phyloP scores from a whole-genome alignment of 2,329 filamentous ascomycete genomes.

The Ophiognomonia clavigignenti-juglandacearum region DNA sequence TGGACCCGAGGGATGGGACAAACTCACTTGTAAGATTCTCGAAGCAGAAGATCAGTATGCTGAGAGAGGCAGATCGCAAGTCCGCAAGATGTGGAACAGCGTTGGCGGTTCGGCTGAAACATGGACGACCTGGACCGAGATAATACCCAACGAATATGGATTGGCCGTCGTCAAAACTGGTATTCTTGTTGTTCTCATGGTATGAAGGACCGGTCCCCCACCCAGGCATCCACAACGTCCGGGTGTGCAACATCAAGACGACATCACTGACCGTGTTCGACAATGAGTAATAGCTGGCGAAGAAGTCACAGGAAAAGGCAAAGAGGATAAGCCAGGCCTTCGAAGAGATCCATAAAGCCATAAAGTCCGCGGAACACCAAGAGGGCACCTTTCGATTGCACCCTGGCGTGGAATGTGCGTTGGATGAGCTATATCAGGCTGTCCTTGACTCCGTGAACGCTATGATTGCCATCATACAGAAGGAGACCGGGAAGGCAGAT shows the following conservation, averaged over 20 bases:
- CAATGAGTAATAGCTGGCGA: no score
- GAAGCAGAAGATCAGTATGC: slow-evolving; percentile 1
- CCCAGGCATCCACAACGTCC: no score
- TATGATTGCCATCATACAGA: not conserved
- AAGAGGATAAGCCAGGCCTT: not conserved
- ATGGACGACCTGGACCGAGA: not conserved
- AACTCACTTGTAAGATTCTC: not conserved
- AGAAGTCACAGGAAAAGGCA: not conserved
- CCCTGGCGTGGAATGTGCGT: not conserved
- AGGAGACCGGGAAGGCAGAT: not conserved
- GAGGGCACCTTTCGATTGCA: not conserved
- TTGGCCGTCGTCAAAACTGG: slow-evolving; percentile 5
- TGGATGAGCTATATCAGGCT: not conserved
- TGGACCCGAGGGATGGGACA: not conserved
- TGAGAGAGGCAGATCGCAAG: not conserved
- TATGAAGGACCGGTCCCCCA: no score
- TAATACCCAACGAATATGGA: slow-evolving; percentile 8
- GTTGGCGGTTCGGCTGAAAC: not conserved
- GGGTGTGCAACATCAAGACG: no score
- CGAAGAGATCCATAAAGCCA: slow-evolving; percentile 1
- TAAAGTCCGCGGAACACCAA: not conserved
- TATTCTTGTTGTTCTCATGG: slow-evolving; percentile 5
- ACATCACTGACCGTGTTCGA: no score
- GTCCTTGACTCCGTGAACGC: slow-evolving; percentile 2
- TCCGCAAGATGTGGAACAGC: slow-evolving; percentile 2